These are phyloP conservation scores for Pseudocercospora ulei DNA, from an alignment of 2,329 filamentous ascomycete species.

Conservation along the genomic window DNA sequence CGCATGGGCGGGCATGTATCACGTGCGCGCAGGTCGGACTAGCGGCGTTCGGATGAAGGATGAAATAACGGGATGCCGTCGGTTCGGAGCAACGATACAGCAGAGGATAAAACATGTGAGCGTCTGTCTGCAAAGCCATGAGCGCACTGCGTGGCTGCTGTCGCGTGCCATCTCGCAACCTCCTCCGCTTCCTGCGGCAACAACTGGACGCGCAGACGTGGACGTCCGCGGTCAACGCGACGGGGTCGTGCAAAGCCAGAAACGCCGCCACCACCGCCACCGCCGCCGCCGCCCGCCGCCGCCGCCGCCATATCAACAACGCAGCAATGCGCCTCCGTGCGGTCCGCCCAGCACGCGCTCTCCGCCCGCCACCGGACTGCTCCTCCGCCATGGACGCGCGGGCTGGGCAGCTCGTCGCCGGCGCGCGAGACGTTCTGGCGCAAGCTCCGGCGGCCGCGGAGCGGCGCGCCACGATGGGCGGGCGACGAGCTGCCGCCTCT, in stretches of 20 bases:
- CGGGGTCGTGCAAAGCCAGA: background rate
- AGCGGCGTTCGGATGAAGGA: too few relatives aligned
- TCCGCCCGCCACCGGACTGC: slow-evolving; percentile 23
- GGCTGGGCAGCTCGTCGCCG: slow-evolving; percentile 19
- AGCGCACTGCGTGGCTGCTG: slow-evolving; percentile 24
- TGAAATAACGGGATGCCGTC: too few relatives aligned
- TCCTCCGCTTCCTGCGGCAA: slow-evolving; percentile 62
- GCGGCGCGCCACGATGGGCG: slow-evolving; percentile 34
- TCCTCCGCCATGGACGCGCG: slow-evolving; percentile 8
- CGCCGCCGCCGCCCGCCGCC: slow-evolving; percentile 29
- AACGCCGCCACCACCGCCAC: background rate
- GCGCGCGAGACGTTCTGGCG: slow-evolving; percentile 26
- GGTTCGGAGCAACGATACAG: too few relatives aligned
- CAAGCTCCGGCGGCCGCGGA: slow-evolving; percentile 22
- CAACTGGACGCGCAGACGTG: slow-evolving; percentile 55
- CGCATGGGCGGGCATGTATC: too few relatives aligned
- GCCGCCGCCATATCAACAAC: slow-evolving; percentile 9
- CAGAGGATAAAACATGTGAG: slow-evolving; percentile 8
- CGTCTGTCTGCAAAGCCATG: slow-evolving; percentile 25
- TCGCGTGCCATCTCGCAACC: slow-evolving; percentile 44
- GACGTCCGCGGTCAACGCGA: slow-evolving; percentile 33
- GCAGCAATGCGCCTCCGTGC: slow-evolving; percentile 2
- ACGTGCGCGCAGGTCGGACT: too few relatives aligned
- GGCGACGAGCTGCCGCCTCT: slow-evolving; percentile 51
- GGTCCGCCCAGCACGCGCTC: slow-evolving; percentile 9